A percentile compares a stretch with the other conserved stretches of the same genome.
phyloP scores from a whole-genome alignment of 2,329 filamentous ascomycete genomes.

The Pseudogymnoascus sp. region DNA sequence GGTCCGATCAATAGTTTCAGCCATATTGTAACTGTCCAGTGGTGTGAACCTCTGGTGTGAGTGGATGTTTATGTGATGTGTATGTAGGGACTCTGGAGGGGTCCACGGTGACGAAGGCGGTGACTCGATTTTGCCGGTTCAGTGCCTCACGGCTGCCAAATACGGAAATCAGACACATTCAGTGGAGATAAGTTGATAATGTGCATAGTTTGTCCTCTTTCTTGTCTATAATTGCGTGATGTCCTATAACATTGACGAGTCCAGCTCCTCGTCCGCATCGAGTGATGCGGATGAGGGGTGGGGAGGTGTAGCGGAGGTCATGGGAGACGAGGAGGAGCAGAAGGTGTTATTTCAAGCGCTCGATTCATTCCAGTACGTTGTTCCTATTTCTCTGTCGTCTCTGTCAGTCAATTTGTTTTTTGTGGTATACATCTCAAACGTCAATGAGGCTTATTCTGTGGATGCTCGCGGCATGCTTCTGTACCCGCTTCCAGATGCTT shows the following conservation, averaged over 20 bases:
- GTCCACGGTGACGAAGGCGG: constrained; percentile 3
- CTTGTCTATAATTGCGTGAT: not conserved
- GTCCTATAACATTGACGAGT: constrained; percentile 5
- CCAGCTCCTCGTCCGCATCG: not conserved
- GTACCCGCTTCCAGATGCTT: not conserved
- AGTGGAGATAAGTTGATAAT: not conserved
- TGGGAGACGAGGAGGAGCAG: constrained; percentile 72
- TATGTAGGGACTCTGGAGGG: constrained; percentile 1
- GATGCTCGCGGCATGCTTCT: constrained; percentile 12
- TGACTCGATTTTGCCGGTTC: not conserved
- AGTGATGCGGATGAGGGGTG: constrained; percentile 5
- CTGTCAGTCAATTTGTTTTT: not conserved
- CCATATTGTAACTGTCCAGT: not conserved
- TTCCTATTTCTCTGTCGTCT: not conserved
- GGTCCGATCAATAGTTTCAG: not conserved
- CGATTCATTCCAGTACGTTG: constrained; percentile 78
- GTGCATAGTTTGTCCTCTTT: constrained; percentile 4
- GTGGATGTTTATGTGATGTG: not conserved
- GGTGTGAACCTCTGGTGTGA: not conserved
- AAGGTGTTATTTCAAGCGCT: constrained; percentile 73
- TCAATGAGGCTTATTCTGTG: not conserved
- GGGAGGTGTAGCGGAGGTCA: not conserved
- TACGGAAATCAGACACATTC: not conserved
- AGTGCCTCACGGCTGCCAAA: constrained; percentile 1
- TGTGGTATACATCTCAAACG: constrained; percentile 3